phyloP scores from a whole-genome alignment of 2,329 filamentous ascomycete species.

The Allantophomopsis lycopodina region DNA sequence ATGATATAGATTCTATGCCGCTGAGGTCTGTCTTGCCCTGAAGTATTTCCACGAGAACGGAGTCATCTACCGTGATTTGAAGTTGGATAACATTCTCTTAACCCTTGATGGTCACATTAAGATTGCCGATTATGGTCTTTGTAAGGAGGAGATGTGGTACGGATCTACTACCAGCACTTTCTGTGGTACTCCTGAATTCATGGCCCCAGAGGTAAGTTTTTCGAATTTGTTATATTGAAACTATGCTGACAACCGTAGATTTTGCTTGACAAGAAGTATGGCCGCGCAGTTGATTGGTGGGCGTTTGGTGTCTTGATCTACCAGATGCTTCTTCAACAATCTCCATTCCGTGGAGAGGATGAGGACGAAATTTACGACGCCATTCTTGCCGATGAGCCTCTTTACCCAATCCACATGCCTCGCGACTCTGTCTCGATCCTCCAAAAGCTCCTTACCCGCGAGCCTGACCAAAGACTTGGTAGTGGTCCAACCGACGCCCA shows the following conservation, averaged over 20 bases:
- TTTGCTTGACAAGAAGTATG: conserved; percentile 95
- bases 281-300: conserved; percentile 97
- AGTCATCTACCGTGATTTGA: conserved; percentile 83
- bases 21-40: conserved; percentile 88
- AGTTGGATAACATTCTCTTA: conserved; percentile 80
- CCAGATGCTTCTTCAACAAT: conserved; percentile 98
- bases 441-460: conserved; percentile 90
- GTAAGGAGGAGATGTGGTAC: conserved; percentile 99
- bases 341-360: conserved; percentile 95
- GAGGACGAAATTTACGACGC: conserved; percentile 99
- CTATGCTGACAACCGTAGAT: conserved; percentile 45
- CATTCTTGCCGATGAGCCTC: conserved; percentile 89
- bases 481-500: conserved; percentile 94
- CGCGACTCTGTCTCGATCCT: conserved; percentile 94
- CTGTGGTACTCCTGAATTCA: conserved; percentile 98
- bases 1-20: conserved; percentile 70
- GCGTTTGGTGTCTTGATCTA: conserved; percentile 98
- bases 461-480: conserved; percentile 84
- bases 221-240: conserved; percentile 2
- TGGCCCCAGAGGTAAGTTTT: conserved; percentile 78
- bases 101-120: conserved; percentile 96
- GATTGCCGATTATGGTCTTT: conserved; percentile 95
- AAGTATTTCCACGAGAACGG: conserved; percentile 99
- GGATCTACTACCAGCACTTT: conserved; percentile 94
- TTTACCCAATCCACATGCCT: conserved; percentile 98